Evolutionary conservation across 352 stramenopile genomes (phyloP), one percentile per base, ranked within the genome.

Genomic region (Globisporangium emineosum): DNA sequence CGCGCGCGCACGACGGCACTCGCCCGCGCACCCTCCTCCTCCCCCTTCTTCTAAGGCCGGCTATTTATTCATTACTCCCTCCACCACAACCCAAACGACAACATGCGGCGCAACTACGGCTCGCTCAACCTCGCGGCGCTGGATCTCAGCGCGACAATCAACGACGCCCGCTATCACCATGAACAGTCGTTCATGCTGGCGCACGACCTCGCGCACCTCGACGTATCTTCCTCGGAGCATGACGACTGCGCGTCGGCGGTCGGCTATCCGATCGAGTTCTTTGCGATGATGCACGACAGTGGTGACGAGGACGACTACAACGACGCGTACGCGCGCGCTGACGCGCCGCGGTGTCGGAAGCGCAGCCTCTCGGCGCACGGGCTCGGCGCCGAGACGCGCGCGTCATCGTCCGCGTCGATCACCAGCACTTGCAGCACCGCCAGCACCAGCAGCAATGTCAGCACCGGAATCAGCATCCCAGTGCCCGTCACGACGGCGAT

Each of bases 81-180:
- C n/a, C 5, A 7, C 53, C 27, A 32, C 8, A 15, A 49, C 21
- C 9, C 27, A 9, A 29, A 9, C 5, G 29, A 5, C 59, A 60
- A 23, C 63, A 86, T 86, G 77, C 70, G 77, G 55, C 77, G 77
- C 47, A 86, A 86, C 66, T 86, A 75, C 57, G 77, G 77, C 60
- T 86, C 77, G 30, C 68, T 83, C 30, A 75, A 86, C 60, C 72
- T 86, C 45, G 70, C 70, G n/a, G 77, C 77, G 53, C 50, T 86
- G 30, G 76, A 80, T 64, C 65, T 81, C 47, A 64, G 66, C 29
- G 57, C 71, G 29, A 62, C 56, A 57, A 45, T 60, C 56, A 61
- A 73, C 40, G 52, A 51, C 47, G 51, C 72, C 15, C 65, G 67
- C 29, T 60, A 71, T 37, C 65, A 69, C 29, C 60, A 71, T 37